Evolutionary conservation across 192 early-diverging fungal genomes (phyloP), one percentile per base, ranked within the genome.

Genomic region (Backusella mclennaniae): DNA sequence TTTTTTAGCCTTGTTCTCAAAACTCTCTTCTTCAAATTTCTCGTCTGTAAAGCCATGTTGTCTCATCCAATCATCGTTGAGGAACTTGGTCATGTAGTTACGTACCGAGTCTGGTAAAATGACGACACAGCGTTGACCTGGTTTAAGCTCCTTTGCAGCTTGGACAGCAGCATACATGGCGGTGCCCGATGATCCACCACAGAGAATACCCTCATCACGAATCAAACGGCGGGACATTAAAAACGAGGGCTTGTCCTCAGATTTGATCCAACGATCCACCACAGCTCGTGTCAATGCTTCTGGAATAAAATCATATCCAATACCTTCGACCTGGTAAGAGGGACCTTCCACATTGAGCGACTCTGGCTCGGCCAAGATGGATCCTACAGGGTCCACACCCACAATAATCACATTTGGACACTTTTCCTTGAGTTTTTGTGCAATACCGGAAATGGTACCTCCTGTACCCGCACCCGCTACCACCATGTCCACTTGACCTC

Each of bases 21-120:
- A 87, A 69, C 90, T 90, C 77, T 90, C 90, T 53, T 87, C 85
- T 63, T 87, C 86, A 71, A 92, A 89, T 66, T 84, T 84, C 33
- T 90, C 88, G 82, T 99, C 97, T 36, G 93, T 88, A 87, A 96
- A 99, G 41, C 93, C 95, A 82, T 92, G 89, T 69, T 80, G 79
- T 74, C 90, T 90, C 96, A 99, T 98, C 98, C 98, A 99, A 49
- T 93, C 94, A 82, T 98, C 98, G 85, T 94, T 96, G 81, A 99
- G 90, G 87, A 97, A 97, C 85, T 98, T 98, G 79, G 96, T 95
- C 97, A 99, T 99, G 90, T 99, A 99, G 88, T 99, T 99, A 72
- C 97, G 90, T 73, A 98, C 96, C 6, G 96, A 97, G 86, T 99
- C 98, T 35, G 98, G 93, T 69, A 99, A 83, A n/a, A 99, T 83